Conservation (phyloP, 1,284 basidiomycete species). For the Ceratobasidium papillatum region DNA sequence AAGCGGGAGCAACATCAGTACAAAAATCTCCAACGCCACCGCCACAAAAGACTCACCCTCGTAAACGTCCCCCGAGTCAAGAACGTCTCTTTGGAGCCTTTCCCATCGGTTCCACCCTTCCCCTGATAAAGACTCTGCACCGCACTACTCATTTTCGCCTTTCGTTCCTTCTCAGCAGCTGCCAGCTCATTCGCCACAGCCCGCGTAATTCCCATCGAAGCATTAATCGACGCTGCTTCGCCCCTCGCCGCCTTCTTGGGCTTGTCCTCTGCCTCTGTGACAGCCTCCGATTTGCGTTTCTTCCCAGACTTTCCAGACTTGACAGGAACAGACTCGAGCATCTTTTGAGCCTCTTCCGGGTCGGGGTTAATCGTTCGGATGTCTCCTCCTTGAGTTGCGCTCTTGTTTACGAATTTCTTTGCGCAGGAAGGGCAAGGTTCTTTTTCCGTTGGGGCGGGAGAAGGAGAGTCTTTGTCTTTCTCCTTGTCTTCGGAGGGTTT, state of each 20-base stretch:
- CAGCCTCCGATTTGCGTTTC: constrained; percentile 62
- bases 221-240: constrained; percentile 42
- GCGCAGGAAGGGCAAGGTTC: constrained; percentile 79
- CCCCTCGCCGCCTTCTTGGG: constrained; percentile 57
- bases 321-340: constrained; percentile 62
- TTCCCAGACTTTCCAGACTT: constrained; percentile 68
- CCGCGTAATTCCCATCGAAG: constrained; percentile 45
- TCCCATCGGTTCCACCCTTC: constrained; percentile 61
- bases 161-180: constrained; percentile 76
- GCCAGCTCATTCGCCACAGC: constrained; percentile 63
- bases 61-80: constrained; percentile 85
- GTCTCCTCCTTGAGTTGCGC: constrained; percentile 54
- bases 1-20: constrained; percentile 3
- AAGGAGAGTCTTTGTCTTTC: constrained; percentile 41
- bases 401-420: constrained; percentile 64
- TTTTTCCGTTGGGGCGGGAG: constrained; percentile 52
- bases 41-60: constrained; percentile 61
- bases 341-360: constrained; percentile 63
- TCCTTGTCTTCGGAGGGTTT: constrained; percentile 52
- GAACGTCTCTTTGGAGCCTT: constrained; percentile 75
- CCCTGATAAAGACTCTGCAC: constrained; percentile 73
- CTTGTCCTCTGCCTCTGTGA: constrained; percentile 52
- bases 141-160: constrained; percentile 76
- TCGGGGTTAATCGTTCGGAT: constrained; percentile 70
- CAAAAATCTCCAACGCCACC: not conserved